Base-by-base conservation (phyloP, 306 rosid species). In the Geum urbanum region DNA sequence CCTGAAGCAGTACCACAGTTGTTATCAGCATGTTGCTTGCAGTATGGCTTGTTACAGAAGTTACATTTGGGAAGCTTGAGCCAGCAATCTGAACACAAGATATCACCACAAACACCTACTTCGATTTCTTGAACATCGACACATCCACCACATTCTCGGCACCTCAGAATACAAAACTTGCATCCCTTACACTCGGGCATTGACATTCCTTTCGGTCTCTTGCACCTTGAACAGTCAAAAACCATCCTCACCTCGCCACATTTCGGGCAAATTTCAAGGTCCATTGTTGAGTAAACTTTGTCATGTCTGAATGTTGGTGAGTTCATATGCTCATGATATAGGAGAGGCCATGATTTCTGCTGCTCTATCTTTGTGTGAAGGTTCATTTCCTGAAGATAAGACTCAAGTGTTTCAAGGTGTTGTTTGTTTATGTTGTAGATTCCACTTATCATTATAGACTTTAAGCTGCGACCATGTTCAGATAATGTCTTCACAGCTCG, bases 41-140 rank as follows among this genome's bases (percentile, higher is more conserved):
- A 94, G 22, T 88, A 88, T 19, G 98, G 89, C 77, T 79, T 88
- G 81, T 90, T 88, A 75, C 98, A 94, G 71, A 77, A 83, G 70
- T 73, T 80, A 76, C 97, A 94, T 72, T 94, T 90, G 10, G 97
- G 96, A 76, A 85, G 87, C 58, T 20, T 70, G 35, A 88, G 86
- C 96, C 97, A 90, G 71, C 98, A 94, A 47, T 77, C 63, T 47
- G 77, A 66, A 57, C 98, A 88, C 76, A 90, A 63, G 37, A 24
- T 16, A 70, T 86, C 90, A 67, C 55, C 81, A 77, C 98, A 90
- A 7, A 82, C 89, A 75, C 80, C 69, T 37, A 79, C 90, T 70
- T 86, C 97, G 32, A 47, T 11, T 56, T 78, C 79, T 6, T 15
- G 78, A 2, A 72, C 58, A 24, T 18, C 82, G 16, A 85, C 8